Percentiles rank a stretch among this genome's conserved stretches.
Evolutionary conservation across 495 filamentous ascomycete species (phyloP).

Genomic region (Parathielavia appendiculata): DNA sequence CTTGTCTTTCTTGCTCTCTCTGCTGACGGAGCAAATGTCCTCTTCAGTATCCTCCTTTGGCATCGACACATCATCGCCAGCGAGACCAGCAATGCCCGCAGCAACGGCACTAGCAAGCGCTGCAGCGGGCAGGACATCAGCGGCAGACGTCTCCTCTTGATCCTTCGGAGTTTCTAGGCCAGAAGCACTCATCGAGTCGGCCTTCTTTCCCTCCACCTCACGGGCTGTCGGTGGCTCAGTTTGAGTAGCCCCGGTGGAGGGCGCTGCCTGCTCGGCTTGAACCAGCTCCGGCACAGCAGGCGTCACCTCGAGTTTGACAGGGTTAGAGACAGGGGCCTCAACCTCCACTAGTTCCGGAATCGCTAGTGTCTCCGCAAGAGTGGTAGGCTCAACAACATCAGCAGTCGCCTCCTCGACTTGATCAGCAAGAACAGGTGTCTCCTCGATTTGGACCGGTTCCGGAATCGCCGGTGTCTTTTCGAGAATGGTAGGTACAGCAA

Average conservation of each 20-base stretch:
- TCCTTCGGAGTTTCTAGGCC: constrained; percentile 14
- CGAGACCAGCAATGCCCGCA: background rate
- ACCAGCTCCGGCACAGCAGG: background rate
- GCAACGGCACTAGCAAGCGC: background rate
- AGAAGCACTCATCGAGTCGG: background rate
- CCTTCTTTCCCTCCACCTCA: constrained; percentile 11
- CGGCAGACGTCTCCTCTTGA: constrained; percentile 3
- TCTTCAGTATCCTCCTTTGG: constrained; percentile 19
- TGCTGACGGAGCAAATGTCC: constrained; percentile 20
- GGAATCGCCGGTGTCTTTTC: background rate
- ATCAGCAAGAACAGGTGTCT: background rate
- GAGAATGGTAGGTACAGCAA: too few species aligned
- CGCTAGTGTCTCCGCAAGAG: background rate
- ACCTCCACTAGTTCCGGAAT: background rate
- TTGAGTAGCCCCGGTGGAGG: background rate
- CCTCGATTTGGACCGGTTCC: background rate
- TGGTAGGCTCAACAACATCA: background rate
- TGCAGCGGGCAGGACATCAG: constrained; percentile 1
- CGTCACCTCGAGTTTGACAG: background rate
- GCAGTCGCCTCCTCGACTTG: background rate
- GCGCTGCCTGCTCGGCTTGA: background rate
- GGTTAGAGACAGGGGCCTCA: constrained; percentile 3
- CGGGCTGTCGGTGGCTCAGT: background rate
- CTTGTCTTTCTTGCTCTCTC: constrained; percentile 31
- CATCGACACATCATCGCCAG: background rate